A percentile compares a stretch with the other conserved stretches of the same genome.
These are phyloP conservation scores for Zymoseptoria pseudotritici DNA, from an alignment of 2,329 filamentous ascomycete genomes.

Conservation along the genomic window DNA sequence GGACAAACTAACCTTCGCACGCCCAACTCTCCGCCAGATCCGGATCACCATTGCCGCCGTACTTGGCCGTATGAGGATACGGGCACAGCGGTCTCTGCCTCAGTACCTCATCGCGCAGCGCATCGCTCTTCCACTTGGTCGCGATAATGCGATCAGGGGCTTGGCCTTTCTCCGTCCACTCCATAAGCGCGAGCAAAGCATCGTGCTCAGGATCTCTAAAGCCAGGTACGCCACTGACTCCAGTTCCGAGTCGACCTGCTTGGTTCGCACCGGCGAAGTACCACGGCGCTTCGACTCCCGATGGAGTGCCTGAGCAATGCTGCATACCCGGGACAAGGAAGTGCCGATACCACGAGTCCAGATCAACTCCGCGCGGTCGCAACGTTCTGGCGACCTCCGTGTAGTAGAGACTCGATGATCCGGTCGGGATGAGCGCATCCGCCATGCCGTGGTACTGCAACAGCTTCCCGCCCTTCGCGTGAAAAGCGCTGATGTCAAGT, in stretches of 20 bases:
- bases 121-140: constrained; percentile 31
- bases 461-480: constrained; percentile 35
- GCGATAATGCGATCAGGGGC: constrained; percentile 32
- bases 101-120: constrained; percentile 23
- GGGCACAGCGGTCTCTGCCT: constrained; percentile 32
- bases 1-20: constrained; percentile 14
- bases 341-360: constrained; percentile 37
- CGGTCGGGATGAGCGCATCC: constrained; percentile 43
- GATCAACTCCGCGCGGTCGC: constrained; percentile 28
- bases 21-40: constrained; percentile 26
- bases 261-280: constrained; percentile 38
- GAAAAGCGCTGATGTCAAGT: constrained; percentile 43
- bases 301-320: constrained; percentile 34
- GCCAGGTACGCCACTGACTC: constrained; percentile 26
- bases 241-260: constrained; percentile 18
- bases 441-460: constrained; percentile 38
- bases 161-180: constrained; percentile 33
- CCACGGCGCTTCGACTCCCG: constrained; percentile 36
- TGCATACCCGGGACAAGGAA: constrained; percentile 41
- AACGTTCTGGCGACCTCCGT: constrained; percentile 36
- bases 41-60: constrained; percentile 21
- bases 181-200: constrained; percentile 30
- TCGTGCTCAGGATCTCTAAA: constrained; percentile 30
- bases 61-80: constrained; percentile 28
- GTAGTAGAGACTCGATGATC: constrained; percentile 47